phyloP scores from a whole-genome alignment of 179 eudicot genomes.

The Beta macrorhiza region DNA sequence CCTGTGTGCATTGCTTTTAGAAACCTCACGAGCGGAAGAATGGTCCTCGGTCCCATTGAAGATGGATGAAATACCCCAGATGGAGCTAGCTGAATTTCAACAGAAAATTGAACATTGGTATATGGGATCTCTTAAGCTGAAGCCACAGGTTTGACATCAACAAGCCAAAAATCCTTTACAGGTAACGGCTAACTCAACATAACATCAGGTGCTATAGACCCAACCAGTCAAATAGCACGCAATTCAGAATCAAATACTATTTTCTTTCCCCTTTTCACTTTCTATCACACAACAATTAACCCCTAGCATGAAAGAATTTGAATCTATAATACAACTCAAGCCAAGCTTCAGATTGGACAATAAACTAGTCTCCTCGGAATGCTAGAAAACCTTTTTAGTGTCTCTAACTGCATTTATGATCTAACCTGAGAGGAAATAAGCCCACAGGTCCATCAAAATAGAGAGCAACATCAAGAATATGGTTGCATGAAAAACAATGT shows the following conservation, averaged over 20 bases:
- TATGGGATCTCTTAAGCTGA: not conserved
- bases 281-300: not conserved
- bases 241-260: not conserved
- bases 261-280: not conserved
- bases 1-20: constrained; percentile 46
- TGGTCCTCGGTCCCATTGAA: constrained; percentile 67
- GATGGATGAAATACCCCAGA: constrained; percentile 85
- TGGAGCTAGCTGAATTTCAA: constrained; percentile 44
- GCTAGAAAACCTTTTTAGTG: not conserved
- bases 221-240: not conserved
- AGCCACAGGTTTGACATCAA: not conserved
- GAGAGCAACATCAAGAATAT: not conserved
- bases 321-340: not conserved
- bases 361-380: not conserved
- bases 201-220: not conserved
- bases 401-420: not conserved
- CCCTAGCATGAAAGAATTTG: not conserved
- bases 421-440: not conserved
- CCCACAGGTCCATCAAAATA: not conserved
- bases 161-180: not conserved
- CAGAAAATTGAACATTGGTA: constrained; percentile 10
- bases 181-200: not conserved
- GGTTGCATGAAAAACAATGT: not conserved
- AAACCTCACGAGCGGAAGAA: constrained; percentile 44
- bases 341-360: not conserved